Evolutionary conservation across 2,329 filamentous ascomycete genomes (phyloP).

Genomic region (Exophiala xenobiotica): DNA sequence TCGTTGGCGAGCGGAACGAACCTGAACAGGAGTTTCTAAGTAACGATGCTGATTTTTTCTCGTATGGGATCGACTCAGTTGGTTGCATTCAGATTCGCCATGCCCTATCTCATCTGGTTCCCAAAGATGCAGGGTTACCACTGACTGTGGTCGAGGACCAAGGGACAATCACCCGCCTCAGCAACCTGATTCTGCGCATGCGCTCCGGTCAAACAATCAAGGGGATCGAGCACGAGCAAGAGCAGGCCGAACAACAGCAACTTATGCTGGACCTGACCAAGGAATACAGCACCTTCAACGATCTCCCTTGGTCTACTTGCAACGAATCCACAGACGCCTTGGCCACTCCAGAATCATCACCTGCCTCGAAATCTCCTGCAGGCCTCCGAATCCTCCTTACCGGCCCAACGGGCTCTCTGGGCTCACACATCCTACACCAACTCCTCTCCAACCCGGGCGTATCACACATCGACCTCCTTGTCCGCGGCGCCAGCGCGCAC

Average conservation of each 20-base stretch:
- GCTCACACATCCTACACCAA: constrained; percentile 56
- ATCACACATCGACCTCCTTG: constrained; percentile 55
- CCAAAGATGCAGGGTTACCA: constrained; percentile 40
- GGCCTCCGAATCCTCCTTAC: constrained; percentile 46
- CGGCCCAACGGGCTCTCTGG: constrained; percentile 65
- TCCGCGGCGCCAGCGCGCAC: constrained; percentile 48
- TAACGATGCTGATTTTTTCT: constrained; percentile 54
- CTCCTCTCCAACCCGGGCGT: constrained; percentile 41
- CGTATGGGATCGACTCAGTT: constrained; percentile 61
- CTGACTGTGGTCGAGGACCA: constrained; percentile 62
- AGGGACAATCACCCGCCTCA: constrained; percentile 50
- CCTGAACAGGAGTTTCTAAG: constrained; percentile 28
- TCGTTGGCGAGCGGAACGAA: neutral
- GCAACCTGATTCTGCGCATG: constrained; percentile 37
- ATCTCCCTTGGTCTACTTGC: neutral
- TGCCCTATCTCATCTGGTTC: constrained; percentile 13
- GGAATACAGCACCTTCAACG: constrained; percentile 32
- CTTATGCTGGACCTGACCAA: constrained; percentile 50
- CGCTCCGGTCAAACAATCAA: constrained; percentile 24
- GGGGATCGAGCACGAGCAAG: neutral
- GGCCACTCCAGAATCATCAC: neutral
- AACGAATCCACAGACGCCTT: too few relatives aligned
- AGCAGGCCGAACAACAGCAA: constrained; percentile 36
- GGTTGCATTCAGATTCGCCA: constrained; percentile 52
- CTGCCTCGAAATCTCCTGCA: neutral